Base-by-base conservation (phyloP, 306 rosid species). In the Vicia faba region DNA sequence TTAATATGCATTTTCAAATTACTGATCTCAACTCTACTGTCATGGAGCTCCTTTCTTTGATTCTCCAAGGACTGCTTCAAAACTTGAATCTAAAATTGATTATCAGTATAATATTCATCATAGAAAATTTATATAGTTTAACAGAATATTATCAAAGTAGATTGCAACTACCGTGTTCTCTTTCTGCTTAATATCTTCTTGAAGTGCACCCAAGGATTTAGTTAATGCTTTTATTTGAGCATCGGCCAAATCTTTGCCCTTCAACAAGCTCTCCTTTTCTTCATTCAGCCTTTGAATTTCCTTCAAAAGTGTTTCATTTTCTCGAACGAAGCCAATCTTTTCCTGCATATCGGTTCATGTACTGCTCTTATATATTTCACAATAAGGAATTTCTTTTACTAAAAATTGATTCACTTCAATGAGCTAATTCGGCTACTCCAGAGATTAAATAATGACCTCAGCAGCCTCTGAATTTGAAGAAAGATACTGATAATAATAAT, bases 401-500 rank as follows among this genome's bases (percentile, higher is more conserved):
- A 43, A 43, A 43, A 4, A 43, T 55, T 64, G 19, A 54, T 16
- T 15, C 8, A 48, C 67, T 23, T 40, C 36, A 73, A 26, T 45
- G 72, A 56, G 58, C 29, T 56, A 75, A 70, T 64, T 64, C 48
- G 66, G 68, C 74, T 40, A 64, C 41, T 50, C 55, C 64, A 69
- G 12, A 50, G 74, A 60, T 48, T 68, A 59, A 65, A 71, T 49
- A 78, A 78, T 74, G 69, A 93, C 98, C 98, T 89, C 86, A 72
- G 97, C 86, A 77, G 85, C 88, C 69, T 75, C 89, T 12, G 91
- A 70, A 63, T 91, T 78, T 33, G 97, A 86, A 64, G 93, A 89
- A 81, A 88, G 89, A 82, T 82, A 89, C 33, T 88, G 88, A 75
- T 93, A 88, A 76, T 93, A 93, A 69, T 93, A 93, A 77, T 89